phyloP scores from a whole-genome alignment of 192 early-diverging fungal species.

The Entomortierella lignicola region DNA sequence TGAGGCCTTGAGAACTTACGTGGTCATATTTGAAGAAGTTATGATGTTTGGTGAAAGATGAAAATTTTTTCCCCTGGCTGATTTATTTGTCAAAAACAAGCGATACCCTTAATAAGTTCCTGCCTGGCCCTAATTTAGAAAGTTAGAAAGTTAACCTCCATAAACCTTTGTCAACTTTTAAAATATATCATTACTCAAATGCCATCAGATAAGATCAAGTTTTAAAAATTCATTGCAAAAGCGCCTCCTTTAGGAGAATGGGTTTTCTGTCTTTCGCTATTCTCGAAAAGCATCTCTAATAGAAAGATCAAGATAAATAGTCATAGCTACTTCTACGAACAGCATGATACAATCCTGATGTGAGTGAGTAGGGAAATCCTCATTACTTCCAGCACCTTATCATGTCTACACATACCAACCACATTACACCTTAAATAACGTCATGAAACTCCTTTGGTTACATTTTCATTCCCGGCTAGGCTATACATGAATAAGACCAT shows the following conservation, averaged over 20 bases:
- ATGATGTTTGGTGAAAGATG: no score
- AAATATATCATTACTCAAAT: no score
- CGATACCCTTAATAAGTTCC: background rate
- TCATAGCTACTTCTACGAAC: background rate
- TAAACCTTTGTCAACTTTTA: background rate
- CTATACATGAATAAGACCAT: background rate
- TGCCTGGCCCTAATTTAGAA: background rate
- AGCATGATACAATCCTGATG: no score
- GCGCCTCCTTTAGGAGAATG: slow-evolving; percentile 8
- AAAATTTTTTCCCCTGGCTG: slow-evolving; percentile 27
- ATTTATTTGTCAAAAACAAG: slow-evolving; percentile 4
- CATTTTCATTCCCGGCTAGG: background rate
- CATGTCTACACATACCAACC: background rate
- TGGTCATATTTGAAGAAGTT: slow-evolving; percentile 20
- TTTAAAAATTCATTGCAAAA: slow-evolving; percentile 42
- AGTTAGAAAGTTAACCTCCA: no score
- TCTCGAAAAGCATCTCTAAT: background rate
- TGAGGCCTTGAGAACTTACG: slow-evolving; percentile 5
- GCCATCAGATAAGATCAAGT: slow-evolving; percentile 55
- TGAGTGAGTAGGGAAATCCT: no score
- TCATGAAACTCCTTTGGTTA: background rate
- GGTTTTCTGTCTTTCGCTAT: background rate
- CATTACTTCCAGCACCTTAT: background rate
- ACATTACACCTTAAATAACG: no score
- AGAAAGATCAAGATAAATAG: background rate